Evolutionary conservation across 768 basidiomycete genomes (phyloP), one percentile per base, ranked within the genome.

Genomic region (Russula sp.): DNA sequence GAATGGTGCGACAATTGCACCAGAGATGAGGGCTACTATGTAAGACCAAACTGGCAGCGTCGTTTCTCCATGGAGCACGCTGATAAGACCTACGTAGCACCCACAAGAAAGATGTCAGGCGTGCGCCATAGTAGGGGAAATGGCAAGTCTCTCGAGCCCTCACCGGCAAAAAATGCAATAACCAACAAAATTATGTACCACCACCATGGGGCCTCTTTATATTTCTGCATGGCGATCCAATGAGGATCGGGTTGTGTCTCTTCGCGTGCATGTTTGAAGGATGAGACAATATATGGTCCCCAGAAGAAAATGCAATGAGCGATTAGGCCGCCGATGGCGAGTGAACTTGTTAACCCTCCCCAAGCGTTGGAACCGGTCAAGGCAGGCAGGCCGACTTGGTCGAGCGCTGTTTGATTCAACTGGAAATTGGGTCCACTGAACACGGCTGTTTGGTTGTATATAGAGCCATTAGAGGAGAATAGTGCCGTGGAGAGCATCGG

Each of bases 31-130:
- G 0, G 86, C 83, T 55, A 84, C 71, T 38, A 88, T 79, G 70
- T 82, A 87, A 1, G 83, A 83, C 80, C 83, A 86, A 80, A 80
- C 83, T 5, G 85, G 82, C 20, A 88, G 77, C 0, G 84, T 84
- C 1, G 84, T 85, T 66, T 85, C 76, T 16, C 84, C 85, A 66
- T 79, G 83, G 58, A 87, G 74, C 22, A 84, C 84, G 80, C 68
- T 55, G 20, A 69, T 59, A 34, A 68, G 63, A 34, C 64, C 67
- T 63, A 34, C 6, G 40, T 6, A 22, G 8, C n/a, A 30, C 10
- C 46, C 8, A 10, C 16, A 56, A 28, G 13, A 36, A 44, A 16
- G 13, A 13, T 13, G 14, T 62, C 36, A 56, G 26, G 22, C 13
- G n/a, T 14, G 42, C 26, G 0, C 3, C 20, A 3, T 18, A 10